Base-by-base conservation (phyloP, 352 stramenopile genomes). In the Pythium vanterpoolii region DNA sequence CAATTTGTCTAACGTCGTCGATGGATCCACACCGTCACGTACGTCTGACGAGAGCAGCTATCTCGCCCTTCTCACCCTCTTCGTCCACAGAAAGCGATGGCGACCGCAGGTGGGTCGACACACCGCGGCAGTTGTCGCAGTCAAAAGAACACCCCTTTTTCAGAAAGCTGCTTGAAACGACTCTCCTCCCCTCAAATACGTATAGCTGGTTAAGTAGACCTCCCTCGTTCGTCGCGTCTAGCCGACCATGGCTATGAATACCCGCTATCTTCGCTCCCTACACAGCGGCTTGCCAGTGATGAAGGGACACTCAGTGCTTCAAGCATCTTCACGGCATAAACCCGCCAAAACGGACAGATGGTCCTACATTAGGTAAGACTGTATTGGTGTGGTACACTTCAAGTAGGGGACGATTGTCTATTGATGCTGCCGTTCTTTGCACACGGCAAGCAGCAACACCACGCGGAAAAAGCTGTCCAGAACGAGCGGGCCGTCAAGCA, bases 371-470 rank as follows among this genome's bases (percentile, higher is more conserved):
- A n/a, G n/a, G n/a, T n/a, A n/a, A n/a, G n/a, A n/a, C n/a, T n/a
- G n/a, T n/a, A n/a, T n/a, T n/a, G n/a, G 24, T 38, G 56, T 63
- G 46, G 16, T 18, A 0, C 18, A 50, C 46, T 4, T 56, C 38
- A 63, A 27, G 39, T 14, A 31, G 1, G 40, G 28, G 24, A 40
- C 30, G 50, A 14, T 60, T 14, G 52, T 56, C 56, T 56, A 56
- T 63, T 63, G 51, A 63, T 34, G 43, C 16, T 24, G 21, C 34
- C 34, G 43, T 49, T 54, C 34, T 50, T 31, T 56, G 56, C 56
- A 63, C 56, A 63, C 56, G 56, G 56, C 56, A 63, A 63, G 56
- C 56, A 38, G 24, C 47, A 4, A 27, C 16, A 26, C 19, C 28
- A 42, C 40, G 39, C 36, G 42, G 45, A 63, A 63, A 56, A 46